These are phyloP conservation scores for Tricholoma bakamatsutake DNA, from an alignment of 768 basidiomycete genomes.

Conservation along the genomic window DNA sequence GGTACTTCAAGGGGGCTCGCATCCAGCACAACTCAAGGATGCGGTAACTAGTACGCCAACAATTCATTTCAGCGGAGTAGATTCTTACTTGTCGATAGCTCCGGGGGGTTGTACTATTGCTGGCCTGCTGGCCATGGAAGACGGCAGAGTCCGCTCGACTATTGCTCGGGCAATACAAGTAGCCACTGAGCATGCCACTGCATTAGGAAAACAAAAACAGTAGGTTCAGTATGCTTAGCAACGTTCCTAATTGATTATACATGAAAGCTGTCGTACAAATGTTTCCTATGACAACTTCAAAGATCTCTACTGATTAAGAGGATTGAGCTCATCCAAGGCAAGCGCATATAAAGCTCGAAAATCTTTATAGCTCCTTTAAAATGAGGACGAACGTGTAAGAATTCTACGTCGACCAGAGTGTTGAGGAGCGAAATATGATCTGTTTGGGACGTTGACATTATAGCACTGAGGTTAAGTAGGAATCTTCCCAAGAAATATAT, in stretches of 20 bases:
- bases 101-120: constrained; percentile 99
- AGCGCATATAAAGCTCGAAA: constrained; percentile 11
- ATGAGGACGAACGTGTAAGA: constrained; percentile 86
- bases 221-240: background rate
- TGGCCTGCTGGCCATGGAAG: constrained; percentile 91
- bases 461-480: constrained; percentile 3
- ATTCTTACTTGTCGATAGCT: constrained; percentile 39
- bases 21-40: constrained; percentile 96
- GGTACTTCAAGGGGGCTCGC: constrained; percentile 82
- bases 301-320: constrained; percentile 23
- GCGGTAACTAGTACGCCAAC: constrained; percentile 82
- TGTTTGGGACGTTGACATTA: constrained; percentile 14
- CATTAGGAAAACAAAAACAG: constrained; percentile 65
- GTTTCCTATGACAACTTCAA: constrained; percentile 30
- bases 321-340: constrained; percentile 29
- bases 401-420: constrained; percentile 88
- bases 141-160: constrained; percentile 87
- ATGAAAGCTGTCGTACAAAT: background rate
- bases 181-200: constrained; percentile 84
- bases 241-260: background rate
- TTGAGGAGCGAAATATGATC: constrained; percentile 61
- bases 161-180: constrained; percentile 94
- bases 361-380: constrained; percentile 84
- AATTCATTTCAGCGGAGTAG: background rate
- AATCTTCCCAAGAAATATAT: background rate